These are phyloP conservation scores for Cynanchum wilfordii DNA, from an alignment of 257 asterid genomes.

Conservation along the genomic window DNA sequence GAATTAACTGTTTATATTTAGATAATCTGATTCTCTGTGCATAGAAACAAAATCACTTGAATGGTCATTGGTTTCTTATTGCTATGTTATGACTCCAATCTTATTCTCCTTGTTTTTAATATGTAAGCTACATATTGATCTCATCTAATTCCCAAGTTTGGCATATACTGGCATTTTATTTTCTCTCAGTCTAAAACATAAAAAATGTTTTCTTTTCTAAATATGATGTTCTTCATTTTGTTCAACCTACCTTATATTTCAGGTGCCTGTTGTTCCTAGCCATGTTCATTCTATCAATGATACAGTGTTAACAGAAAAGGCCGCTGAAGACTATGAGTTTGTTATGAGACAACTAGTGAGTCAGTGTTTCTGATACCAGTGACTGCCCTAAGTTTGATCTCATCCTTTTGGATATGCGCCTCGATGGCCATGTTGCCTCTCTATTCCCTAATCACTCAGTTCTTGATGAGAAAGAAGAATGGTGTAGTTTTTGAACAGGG, in stretches of 20 bases:
- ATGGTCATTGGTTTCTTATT: neutral
- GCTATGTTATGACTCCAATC: neutral
- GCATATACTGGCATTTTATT: neutral
- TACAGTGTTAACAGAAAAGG: slow-evolving; percentile 70
- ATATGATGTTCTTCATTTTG: neutral
- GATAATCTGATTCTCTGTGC: neutral
- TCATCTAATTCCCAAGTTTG: neutral
- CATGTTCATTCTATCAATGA: slow-evolving; percentile 82
- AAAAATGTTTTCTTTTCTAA: neutral
- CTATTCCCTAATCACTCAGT: slow-evolving; percentile 47
- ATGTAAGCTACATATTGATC: neutral
- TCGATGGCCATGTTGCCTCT: slow-evolving; percentile 60
- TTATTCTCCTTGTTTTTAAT: neutral
- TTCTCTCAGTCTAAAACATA: slow-evolving; percentile 2
- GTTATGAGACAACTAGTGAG: slow-evolving; percentile 74
- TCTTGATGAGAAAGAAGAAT: slow-evolving; percentile 41
- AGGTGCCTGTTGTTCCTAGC: slow-evolving; percentile 80
- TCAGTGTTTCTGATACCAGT: slow-evolving; percentile 42
- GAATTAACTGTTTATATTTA: neutral
- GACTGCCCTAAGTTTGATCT: slow-evolving; percentile 68
- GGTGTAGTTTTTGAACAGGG: slow-evolving; percentile 80
- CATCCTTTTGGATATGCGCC: slow-evolving; percentile 61
- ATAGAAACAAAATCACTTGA: neutral
- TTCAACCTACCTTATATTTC: slow-evolving; percentile 13
- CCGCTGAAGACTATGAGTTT: slow-evolving; percentile 81